Evolutionary conservation across 345 rosid species (phyloP), one percentile per base, ranked within the genome.

Genomic region (Rubroshorea leprosula): DNA sequence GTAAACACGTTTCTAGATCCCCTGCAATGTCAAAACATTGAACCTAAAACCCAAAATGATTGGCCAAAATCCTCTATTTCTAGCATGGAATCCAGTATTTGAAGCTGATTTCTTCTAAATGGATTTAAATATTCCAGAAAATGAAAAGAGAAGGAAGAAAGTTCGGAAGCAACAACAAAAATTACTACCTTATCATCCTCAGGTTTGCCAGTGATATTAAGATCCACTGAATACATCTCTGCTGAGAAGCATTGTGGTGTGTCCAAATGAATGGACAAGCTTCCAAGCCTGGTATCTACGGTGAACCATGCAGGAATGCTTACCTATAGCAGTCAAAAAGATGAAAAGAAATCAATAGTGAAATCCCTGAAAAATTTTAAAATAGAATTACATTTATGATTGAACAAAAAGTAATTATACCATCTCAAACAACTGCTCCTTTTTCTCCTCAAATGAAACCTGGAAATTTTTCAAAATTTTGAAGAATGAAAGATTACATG

Each of bases 261-360:
- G 60, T 94, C 99, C 80, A 94, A 80, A 80, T 94, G 97, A 56
- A 90, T 51, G 49, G 97, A 87, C 80, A 94, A 80, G 77, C 93
- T 81, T 63, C 99, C 97, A 68, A 90, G 95, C 78, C 96, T 78
- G 23, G 95, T 80, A 70, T 94, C 99, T 71, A 86, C 89, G 39
- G 89, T 80, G 76, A 85, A 94, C 99, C 99, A 94, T 16, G 96
- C 83, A 74, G 99, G 99, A 72, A 94, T 79, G 80, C 97, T 94
- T 45, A 94, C 97, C 99, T 94, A 61, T 58, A 70, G 64, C 64
- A 35, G 48, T 19, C 43, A 13, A 44, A 41, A 46, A 35, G 41
- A 35, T 10, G 12, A 56, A 48, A 16, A 67, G 50, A 27, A 66
- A 60, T 43, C 12, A 35, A 13, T 13, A 2, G 55, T 63, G 54